Conservation (phyloP, 345 rosid species). For the Erysimum cheiranthoides region DNA sequence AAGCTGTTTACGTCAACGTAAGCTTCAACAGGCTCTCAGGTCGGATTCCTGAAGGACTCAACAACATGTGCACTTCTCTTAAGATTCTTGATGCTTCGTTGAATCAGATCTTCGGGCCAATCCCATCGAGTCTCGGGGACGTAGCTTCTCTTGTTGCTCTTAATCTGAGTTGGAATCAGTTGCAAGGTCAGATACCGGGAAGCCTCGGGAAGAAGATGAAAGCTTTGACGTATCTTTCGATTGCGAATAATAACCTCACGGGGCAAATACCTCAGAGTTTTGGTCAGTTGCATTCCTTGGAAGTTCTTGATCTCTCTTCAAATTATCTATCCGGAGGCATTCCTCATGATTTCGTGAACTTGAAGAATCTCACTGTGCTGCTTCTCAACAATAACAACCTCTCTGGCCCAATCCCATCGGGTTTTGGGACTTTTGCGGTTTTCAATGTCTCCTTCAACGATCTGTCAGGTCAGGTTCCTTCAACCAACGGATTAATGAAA, state of each 20-base stretch:
- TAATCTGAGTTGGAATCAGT: conserved; percentile 59
- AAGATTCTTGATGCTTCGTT: conserved; percentile 58
- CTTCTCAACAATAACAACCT: conserved; percentile 59
- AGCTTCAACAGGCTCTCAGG: conserved; percentile 62
- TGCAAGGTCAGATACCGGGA: conserved; percentile 57
- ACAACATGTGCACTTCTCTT: conserved; percentile 56
- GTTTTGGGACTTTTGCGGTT: conserved; percentile 47
- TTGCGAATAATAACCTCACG: conserved; percentile 55
- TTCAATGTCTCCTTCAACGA: conserved; percentile 59
- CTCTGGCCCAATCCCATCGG: conserved; percentile 54
- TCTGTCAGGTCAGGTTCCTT: conserved; percentile 56
- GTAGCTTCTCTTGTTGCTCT: conserved; percentile 56
- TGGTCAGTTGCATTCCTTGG: conserved; percentile 44
- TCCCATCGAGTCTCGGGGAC: conserved; percentile 53
- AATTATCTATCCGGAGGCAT: conserved; percentile 53
- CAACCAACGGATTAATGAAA: conserved; percentile 48
- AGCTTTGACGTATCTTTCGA: conserved; percentile 52
- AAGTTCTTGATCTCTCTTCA: conserved; percentile 50
- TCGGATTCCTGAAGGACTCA: conserved; percentile 56
- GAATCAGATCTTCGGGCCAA: conserved; percentile 56
- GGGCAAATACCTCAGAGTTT: conserved; percentile 57
- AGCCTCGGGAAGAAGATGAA: conserved; percentile 51
- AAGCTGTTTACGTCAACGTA: conserved; percentile 52
- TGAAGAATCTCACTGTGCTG: conserved; percentile 55
- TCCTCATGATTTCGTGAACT: conserved; percentile 49